phyloP scores from a whole-genome alignment of 139 green algal species.

The Tetraselmis chui region DNA sequence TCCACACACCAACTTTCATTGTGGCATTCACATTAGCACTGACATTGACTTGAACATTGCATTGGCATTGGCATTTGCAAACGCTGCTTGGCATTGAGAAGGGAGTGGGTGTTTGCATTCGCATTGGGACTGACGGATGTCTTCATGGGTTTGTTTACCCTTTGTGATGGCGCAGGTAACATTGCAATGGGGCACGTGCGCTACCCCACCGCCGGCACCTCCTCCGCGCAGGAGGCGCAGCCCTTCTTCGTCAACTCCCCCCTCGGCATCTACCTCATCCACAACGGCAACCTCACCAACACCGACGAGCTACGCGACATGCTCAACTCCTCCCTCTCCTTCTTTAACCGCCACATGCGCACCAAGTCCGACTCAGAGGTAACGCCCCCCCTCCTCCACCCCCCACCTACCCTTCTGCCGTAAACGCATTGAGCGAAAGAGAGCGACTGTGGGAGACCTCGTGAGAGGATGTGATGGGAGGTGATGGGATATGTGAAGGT shows the following conservation, averaged over 20 bases:
- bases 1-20: too few species aligned
- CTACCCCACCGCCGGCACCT: conserved; percentile 93
- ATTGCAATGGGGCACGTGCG: conserved; percentile 83
- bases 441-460: too few species aligned
- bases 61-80: too few species aligned
- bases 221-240: conserved; percentile 87
- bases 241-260: conserved; percentile 98
- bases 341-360: conserved; percentile 81
- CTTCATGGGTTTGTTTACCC: too few species aligned
- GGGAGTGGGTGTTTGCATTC: too few species aligned
- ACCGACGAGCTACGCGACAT: conserved; percentile 67
- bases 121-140: too few species aligned
- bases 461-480: too few species aligned
- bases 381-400: not conserved
- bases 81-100: too few species aligned
- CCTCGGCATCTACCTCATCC: conserved; percentile 95
- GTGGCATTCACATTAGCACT: too few species aligned
- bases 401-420: not conserved
- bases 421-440: too few species aligned
- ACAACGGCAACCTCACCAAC: conserved; percentile 99
- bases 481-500: too few species aligned
- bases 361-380: conserved; percentile 90
- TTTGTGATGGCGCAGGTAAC: conserved; percentile 48
- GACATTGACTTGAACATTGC: too few species aligned
- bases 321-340: conserved; percentile 63